Evolutionary conservation across 768 basidiomycete genomes (phyloP), one percentile per base, ranked within the genome.

Genomic region (Pulveroboletus sp.): DNA sequence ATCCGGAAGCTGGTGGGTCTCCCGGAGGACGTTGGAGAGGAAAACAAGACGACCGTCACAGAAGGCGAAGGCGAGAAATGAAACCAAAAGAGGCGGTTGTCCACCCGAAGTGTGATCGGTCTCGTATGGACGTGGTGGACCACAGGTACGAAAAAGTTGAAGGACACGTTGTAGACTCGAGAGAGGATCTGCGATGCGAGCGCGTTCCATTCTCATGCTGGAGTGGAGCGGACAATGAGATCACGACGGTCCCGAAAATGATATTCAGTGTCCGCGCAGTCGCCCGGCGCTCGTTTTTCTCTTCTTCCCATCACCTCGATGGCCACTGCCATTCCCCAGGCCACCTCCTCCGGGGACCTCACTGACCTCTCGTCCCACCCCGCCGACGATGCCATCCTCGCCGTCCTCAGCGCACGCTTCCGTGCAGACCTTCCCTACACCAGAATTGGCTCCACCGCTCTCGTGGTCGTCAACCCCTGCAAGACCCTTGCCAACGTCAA

Each of bases 401-500:
- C 75, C 49, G 73, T 77, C 45, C 74, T 85, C 47, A 72, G 73
- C 50, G 69, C 77, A 16, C 79, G 84, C 50, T 79, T 82, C 47
- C 79, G 84, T 20, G 67, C 72, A 27, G 84, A 85, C 56, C 64
- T 76, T 11, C 77, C 81, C 29, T 81, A 78, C 56, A 70, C 81
- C n/a, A 68, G 76, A 17, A 65, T 82, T 33, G 69, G 72, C 25
- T 59, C 75, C 10, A 73, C 77, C 25, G 71, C 72, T 40, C 71
- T 83, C 60, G 67, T 85, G 43, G 73, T 77, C 44, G 66, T 85
- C 53, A 85, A 85, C 62, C 84, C 84, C 1, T 72, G 77, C 62
- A 77, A 82, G 65, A 67, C 72, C 13, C 73, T 85, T 20, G 74
- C 77, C 10, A 81, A 75, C 62, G 68, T 76, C 49, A 78, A 77